Base-by-base conservation (phyloP, 2,329 filamentous ascomycete genomes). In the Trichophyton equinum region DNA sequence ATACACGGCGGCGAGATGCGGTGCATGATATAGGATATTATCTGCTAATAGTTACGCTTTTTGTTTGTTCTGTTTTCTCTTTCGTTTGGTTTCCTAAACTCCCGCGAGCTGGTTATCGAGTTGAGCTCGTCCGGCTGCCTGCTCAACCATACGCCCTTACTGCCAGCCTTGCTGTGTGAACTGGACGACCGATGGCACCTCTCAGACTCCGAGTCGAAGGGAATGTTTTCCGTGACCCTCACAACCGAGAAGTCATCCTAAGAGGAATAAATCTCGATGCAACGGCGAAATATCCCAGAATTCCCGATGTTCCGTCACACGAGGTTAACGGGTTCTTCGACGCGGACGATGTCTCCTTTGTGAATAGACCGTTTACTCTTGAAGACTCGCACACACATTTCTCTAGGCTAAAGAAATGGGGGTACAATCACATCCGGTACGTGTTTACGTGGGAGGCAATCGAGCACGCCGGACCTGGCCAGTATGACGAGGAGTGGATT, bases 371-470 rank as follows among this genome's bases (percentile, higher is more conserved):
- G 0, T 99, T 99, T 67, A 79, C 86, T 2, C 81, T 89, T 56
- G 84, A 89, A 57, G 89, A 96, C 66, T 90, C 94, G 0, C 86
- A 89, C 68, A 79, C 82, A 15, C 94, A 99, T 73, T 96, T 99
- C 73, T 82, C 88, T 11, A 83, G 91, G 49, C 76, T 99, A 65
- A 89, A 87, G 68, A 86, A 87, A 68, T 96, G 87, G 79, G 94
- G 94, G 13, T 99, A 95, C 80, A 99, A 97, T 74, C 91, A 89
- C 0, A 91, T 99, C 66, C 84, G 94, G 70, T 99, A 99, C 74
- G 80, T 99, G 67, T 99, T 97, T 72, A 97, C 94, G 0, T 99
- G 94, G 94, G 94, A 99, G 75, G 92, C 94, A n/a, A 88, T 99
- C 71, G 94, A 99, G 75, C 88, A 94, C 62, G 85, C 85, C 0